Percentiles rank a stretch among this genome's conserved stretches.
These are phyloP conservation scores for Lactuca sativa DNA, from an alignment of 129 eudicot genomes.

Conservation along the genomic window DNA sequence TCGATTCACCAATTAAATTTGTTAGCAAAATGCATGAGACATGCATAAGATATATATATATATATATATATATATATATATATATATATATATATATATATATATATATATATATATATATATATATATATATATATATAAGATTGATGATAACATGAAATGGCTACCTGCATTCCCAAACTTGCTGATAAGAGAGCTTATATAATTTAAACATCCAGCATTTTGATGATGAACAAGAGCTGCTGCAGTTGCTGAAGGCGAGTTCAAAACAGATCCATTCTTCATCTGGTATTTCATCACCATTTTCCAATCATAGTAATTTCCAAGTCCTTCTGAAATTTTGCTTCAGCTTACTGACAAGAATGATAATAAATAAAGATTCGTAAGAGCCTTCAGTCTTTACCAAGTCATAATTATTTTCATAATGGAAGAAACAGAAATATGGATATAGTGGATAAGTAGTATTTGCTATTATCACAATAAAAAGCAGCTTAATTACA, in stretches of 20 bases:
- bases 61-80: too few relatives aligned
- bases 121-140: too few relatives aligned
- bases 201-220: neutral
- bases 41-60: neutral
- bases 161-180: conserved; percentile 23
- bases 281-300: conserved; percentile 23
- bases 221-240: conserved; percentile 18
- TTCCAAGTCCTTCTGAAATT: conserved; percentile 33
- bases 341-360: too few relatives aligned
- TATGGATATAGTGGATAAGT: too few relatives aligned
- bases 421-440: too few relatives aligned
- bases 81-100: too few relatives aligned
- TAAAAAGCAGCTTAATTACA: conserved; percentile 6
- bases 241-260: conserved; percentile 29
- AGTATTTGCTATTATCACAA: neutral
- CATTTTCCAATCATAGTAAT: conserved; percentile 20
- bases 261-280: conserved; percentile 23
- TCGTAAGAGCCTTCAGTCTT: too few relatives aligned
- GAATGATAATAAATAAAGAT: neutral
- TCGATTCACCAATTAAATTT: neutral
- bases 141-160: neutral
- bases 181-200: too few relatives aligned
- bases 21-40: neutral
- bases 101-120: too few relatives aligned
- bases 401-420: too few relatives aligned